These are phyloP conservation scores for Russula ochroleuca DNA, from an alignment of 768 basidiomycete genomes.

Conservation along the genomic window DNA sequence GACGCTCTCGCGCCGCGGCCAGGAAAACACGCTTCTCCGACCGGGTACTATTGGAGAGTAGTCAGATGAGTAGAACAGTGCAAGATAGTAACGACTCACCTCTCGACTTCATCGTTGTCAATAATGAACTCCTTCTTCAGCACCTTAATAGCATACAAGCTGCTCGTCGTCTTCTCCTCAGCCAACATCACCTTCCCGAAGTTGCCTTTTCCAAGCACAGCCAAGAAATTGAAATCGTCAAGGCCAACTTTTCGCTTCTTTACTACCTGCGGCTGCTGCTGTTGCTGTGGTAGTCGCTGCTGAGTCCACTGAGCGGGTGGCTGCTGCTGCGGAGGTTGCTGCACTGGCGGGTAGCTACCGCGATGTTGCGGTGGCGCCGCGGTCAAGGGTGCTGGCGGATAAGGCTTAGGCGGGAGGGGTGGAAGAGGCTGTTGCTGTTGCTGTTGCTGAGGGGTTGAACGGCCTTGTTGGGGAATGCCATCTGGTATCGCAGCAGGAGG, in stretches of 20 bases:
- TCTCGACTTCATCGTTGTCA: constrained; percentile 99
- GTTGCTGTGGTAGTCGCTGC: constrained; percentile 34
- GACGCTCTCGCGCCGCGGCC: constrained; percentile 92
- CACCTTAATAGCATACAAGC: constrained; percentile 98
- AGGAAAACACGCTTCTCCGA: constrained; percentile 99
- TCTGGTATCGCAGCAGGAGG: constrained; percentile 11
- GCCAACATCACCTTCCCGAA: constrained; percentile 99
- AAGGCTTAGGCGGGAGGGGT: constrained; percentile 24
- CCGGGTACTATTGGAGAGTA: constrained; percentile 63
- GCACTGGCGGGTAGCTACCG: constrained; percentile 11
- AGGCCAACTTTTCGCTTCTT: constrained; percentile 85
- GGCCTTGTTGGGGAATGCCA: constrained; percentile 11
- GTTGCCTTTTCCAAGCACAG: constrained; percentile 97
- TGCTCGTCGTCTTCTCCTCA: constrained; percentile 90
- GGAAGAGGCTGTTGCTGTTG: constrained; percentile 26
- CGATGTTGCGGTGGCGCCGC: constrained; percentile 14
- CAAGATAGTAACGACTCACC: constrained; percentile 46
- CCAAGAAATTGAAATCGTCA: constrained; percentile 98
- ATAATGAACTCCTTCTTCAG: constrained; percentile 99
- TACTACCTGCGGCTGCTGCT: constrained; percentile 38
- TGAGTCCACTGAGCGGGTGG: constrained; percentile 34
- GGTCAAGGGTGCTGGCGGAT: constrained; percentile 2
- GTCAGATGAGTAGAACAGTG: not conserved
- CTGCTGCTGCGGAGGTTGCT: constrained; percentile 27
- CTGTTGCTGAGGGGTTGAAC: constrained; percentile 19